These are phyloP conservation scores for Neckera pumila DNA, from an alignment of 225 moss, liverwort and hornwort genomes.

Conservation along the genomic window DNA sequence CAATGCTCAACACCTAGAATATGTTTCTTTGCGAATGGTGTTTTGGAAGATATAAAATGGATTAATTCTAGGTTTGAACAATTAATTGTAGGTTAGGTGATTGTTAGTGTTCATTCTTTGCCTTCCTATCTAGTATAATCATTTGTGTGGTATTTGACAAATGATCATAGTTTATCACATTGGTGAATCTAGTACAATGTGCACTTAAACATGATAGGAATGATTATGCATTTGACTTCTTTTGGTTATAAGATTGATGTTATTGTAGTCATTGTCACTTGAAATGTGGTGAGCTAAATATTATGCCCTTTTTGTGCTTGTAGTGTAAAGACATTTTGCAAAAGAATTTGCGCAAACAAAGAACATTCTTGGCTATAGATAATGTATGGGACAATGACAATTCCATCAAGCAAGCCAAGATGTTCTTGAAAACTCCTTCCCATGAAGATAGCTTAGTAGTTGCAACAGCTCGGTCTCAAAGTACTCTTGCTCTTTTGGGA, in stretches of 20 bases:
- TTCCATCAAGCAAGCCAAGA: neutral
- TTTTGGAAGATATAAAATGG: rapidly evolving
- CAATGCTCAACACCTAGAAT: neutral
- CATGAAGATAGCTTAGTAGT: neutral
- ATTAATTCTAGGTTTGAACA: neutral
- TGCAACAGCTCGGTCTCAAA: neutral
- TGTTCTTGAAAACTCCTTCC: neutral
- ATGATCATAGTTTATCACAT: no score
- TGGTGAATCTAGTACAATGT: no score
- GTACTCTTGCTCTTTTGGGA: neutral
- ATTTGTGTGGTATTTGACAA: no score
- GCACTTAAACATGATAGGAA: no score
- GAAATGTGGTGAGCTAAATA: neutral
- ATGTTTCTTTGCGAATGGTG: rapidly evolving
- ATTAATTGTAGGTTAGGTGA: neutral
- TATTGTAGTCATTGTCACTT: no score
- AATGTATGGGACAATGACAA: neutral
- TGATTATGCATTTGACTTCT: no score
- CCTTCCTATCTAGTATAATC: no score
- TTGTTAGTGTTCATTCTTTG: neutral
- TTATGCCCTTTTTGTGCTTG: neutral
- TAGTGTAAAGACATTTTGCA: neutral
- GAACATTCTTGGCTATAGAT: neutral
- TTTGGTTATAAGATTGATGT: no score
- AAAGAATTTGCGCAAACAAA: neutral